Percentiles rank a stretch among this genome's conserved stretches.
Evolutionary conservation across 768 basidiomycete species (phyloP).

Genomic region (Lentinula edodes): DNA sequence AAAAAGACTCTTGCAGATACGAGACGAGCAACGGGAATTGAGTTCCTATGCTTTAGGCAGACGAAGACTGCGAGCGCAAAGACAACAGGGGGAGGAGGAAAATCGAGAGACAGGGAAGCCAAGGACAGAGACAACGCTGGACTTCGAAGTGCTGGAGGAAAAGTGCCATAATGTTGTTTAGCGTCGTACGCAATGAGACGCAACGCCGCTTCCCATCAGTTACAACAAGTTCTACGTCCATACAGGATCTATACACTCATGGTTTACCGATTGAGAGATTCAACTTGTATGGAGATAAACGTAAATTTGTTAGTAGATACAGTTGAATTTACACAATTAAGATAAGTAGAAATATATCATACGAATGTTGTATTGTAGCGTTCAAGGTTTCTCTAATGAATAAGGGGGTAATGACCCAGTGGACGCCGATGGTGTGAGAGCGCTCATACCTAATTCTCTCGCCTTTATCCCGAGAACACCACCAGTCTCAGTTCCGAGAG

Average conservation of each 20-base stretch:
- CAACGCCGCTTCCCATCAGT: no score
- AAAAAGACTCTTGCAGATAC: conserved; percentile 88
- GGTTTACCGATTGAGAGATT: not conserved
- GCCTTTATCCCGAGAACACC: conserved; percentile 7
- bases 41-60: conserved; percentile 90
- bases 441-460: conserved; percentile 2
- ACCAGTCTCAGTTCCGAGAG: conserved; percentile 11
- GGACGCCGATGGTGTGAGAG: conserved; percentile 27
- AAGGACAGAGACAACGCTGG: not conserved
- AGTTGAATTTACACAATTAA: not conserved
- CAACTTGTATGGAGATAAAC: not conserved
- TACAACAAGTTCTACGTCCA: no score
- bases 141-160: not conserved
- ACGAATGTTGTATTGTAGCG: not conserved
- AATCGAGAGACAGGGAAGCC: not conserved
- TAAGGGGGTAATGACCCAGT: conserved; percentile 41
- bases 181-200: no score
- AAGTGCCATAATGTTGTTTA: not conserved
- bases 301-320: conserved; percentile 1
- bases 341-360: not conserved
- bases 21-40: conserved; percentile 85
- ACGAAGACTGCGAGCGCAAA: conserved; percentile 37
- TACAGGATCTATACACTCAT: not conserved
- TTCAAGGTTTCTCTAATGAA: conserved; percentile 14
- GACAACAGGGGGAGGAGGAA: not conserved